phyloP scores from a whole-genome alignment of 352 stramenopile genomes.

The Pythium phragmitis region DNA sequence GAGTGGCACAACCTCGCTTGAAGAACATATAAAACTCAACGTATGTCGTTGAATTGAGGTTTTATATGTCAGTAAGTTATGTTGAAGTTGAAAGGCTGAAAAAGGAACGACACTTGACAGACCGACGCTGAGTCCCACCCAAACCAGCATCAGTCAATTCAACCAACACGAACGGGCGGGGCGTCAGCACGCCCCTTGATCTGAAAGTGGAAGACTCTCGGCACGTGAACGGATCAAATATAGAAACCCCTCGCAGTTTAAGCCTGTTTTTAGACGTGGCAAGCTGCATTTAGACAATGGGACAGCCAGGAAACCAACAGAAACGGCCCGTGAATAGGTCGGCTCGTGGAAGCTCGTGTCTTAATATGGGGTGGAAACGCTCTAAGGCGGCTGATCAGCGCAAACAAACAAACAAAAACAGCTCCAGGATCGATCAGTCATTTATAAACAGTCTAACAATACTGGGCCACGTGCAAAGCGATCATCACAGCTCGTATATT shows the following conservation, averaged over 20 bases:
- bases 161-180: too few species aligned
- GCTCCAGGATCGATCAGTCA: too few species aligned
- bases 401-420: constrained; percentile 4
- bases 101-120: neutral
- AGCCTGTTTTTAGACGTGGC: neutral
- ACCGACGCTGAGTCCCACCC: too few species aligned
- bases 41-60: constrained; percentile 1
- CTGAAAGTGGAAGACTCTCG: too few species aligned
- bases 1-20: constrained; percentile 9
- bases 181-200: too few species aligned
- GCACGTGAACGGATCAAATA: too few species aligned
- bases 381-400: constrained; percentile 1
- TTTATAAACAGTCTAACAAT: neutral
- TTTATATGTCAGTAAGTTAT: neutral
- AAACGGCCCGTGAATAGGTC: neutral
- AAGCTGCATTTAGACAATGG: neutral
- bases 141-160: too few species aligned
- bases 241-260: too few species aligned
- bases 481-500: neutral
- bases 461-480: too few species aligned
- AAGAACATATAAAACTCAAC: constrained; percentile 3
- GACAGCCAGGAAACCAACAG: neutral
- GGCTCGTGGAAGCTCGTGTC: neutral
- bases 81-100: constrained; percentile 17
- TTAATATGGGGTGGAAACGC: neutral